Percentiles rank a stretch among this genome's conserved stretches.
These are phyloP conservation scores for Cokeromyces recurvatus DNA, from an alignment of 371 early-diverging fungal species.

Conservation along the genomic window DNA sequence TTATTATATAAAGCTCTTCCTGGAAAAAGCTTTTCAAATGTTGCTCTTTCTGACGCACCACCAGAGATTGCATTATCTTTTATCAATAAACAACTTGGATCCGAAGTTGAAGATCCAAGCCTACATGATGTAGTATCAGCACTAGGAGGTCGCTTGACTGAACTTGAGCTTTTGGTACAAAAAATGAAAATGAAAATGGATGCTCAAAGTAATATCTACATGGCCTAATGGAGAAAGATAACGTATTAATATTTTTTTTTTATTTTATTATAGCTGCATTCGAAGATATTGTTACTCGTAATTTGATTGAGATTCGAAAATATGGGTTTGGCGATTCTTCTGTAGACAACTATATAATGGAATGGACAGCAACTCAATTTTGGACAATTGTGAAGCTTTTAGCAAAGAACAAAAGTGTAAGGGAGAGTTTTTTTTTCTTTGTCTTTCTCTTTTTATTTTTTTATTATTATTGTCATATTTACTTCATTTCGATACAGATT, in stretches of 20 bases:
- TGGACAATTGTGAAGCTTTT: slow-evolving; percentile 70
- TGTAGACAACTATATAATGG: slow-evolving; percentile 34
- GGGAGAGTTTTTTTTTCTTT: too few relatives aligned
- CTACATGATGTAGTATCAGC: slow-evolving; percentile 54
- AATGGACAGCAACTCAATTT: slow-evolving; percentile 76
- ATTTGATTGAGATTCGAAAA: slow-evolving; percentile 83
- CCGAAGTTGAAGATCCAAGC: slow-evolving; percentile 39
- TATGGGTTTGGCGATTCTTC: slow-evolving; percentile 71
- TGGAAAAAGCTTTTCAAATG: slow-evolving; percentile 67
- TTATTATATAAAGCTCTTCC: slow-evolving; percentile 53
- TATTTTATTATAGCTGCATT: slow-evolving; percentile 59
- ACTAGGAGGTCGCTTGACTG: slow-evolving; percentile 88
- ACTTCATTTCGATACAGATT: slow-evolving; percentile 30
- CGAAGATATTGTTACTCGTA: slow-evolving; percentile 71
- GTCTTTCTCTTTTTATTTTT: neutral
- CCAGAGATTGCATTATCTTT: slow-evolving; percentile 59
- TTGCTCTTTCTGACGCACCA: slow-evolving; percentile 69
- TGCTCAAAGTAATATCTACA: slow-evolving; percentile 48
- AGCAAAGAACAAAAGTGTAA: slow-evolving; percentile 50
- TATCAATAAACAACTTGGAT: slow-evolving; percentile 55
- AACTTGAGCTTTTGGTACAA: slow-evolving; percentile 80
- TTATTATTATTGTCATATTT: neutral
- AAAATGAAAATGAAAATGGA: slow-evolving; percentile 76
- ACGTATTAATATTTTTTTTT: neutral
- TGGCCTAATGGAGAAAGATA: neutral